Evolutionary conservation across 805 yeast genomes (phyloP), one percentile per base, ranked within the genome.

Genomic region (Wickerhamiella kazuoi): DNA sequence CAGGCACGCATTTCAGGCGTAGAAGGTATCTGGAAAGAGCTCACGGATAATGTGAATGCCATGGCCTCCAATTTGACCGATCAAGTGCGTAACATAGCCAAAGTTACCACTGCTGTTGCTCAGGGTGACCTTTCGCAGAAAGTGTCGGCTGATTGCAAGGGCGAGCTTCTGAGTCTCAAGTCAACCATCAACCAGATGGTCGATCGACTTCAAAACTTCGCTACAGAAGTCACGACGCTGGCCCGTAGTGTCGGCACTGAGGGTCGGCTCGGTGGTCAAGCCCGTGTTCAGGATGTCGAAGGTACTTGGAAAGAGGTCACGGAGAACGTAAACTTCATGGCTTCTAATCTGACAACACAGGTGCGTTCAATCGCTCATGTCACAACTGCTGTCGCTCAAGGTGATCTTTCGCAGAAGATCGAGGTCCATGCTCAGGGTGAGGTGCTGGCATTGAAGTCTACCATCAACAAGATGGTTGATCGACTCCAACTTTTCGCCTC

Each of bases 391-490:
- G 94, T 82, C 34, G 94, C 94, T 1, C 79, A 79, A 56, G 94
- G 94, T 51, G 93, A 82, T 54, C 65, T 82, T 47, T 72, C 80
- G 3, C 86, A 78, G 52, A 82, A 82, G 58, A 82, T 82, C 58
- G 81, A 73, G 45, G 94, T 82, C 20, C 87, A 76, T 50, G 93
- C 94, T 8, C 87, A 81, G 55, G 94, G 94, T 39, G 94, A 82
- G 54, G 81, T 82, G 49, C 66, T 82, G 49, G 90, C 84, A 45
- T 69, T 82, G 58, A 82, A 82, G 53, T 71, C 76, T 44, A 82
- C 94, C 6, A 82, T 82, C 60, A 82, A 82, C 57, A 80, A 79
- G 64, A 82, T 82, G 94, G 94, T 82, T 66, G 94, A 82, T 55
- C 74, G 90, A 34, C 69, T 82, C 51, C 90, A 80, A 55, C 74